These are phyloP conservation scores for Rhynchospora tenuis DNA, from an alignment of 176 grass and related monocot species.

Conservation along the genomic window DNA sequence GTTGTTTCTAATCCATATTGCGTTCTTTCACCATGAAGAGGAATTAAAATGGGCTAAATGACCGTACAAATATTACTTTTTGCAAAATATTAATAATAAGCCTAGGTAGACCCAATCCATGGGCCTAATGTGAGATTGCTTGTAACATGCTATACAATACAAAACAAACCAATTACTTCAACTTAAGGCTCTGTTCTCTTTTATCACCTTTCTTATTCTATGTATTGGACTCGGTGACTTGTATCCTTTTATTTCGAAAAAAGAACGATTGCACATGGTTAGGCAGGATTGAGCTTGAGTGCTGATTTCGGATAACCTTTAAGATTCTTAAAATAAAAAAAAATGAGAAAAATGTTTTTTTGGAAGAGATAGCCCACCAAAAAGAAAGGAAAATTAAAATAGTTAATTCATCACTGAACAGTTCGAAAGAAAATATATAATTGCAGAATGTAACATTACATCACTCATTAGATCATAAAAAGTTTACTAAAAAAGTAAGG, in stretches of 20 bases:
- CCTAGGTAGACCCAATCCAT: neutral
- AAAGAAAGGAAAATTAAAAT: no score
- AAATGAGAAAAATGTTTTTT: no score
- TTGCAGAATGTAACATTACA: no score
- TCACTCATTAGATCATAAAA: no score
- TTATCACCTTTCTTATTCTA: neutral
- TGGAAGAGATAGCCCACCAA: no score
- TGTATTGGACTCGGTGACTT: no score
- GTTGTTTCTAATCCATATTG: neutral
- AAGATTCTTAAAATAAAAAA: neutral
- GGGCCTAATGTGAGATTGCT: neutral
- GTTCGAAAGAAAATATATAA: no score
- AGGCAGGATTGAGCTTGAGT: neutral
- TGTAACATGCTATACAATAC: neutral
- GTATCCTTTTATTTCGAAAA: no score
- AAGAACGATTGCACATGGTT: no score
- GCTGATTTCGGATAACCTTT: conserved; percentile 1
- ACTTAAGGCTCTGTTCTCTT: neutral
- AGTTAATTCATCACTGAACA: no score
- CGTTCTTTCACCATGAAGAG: no score
- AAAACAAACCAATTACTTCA: neutral
- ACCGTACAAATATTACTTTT: neutral
- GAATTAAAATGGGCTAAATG: neutral
- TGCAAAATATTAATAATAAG: neutral
- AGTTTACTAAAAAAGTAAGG: no score